Base-by-base conservation (phyloP, 2,329 filamentous ascomycete species). In the Hypoxylon sp. region DNA sequence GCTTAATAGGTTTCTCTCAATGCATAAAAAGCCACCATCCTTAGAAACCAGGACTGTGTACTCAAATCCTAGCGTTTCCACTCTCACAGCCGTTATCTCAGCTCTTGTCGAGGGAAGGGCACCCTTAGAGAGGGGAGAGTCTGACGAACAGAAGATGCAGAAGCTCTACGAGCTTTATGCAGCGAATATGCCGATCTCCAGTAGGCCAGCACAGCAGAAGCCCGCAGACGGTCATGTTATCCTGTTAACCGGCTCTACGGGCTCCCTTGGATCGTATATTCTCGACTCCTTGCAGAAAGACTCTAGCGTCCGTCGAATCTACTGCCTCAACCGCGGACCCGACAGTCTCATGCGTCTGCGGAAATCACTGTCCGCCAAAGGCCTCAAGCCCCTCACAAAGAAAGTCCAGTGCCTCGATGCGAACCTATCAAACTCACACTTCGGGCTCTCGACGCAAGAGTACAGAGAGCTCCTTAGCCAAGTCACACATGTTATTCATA, bases 231-330 rank as follows among this genome's bases (percentile, higher is more conserved):
- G 34, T 7, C 28, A 58, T 17, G 53, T 61, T n/a, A 64, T 75
- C 9, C 38, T 75, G 25, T n/a, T 75, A 7, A 75, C 73, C 1
- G 73, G 73, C 1, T 69, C 72, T 9, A 75, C 72, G 1, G 73
- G 73, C 23, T 71, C 72, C 0, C 43, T 75, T 19, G 73, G 73
- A 1, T 67, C 72, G 13, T 73, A 75, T 43, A 59, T 74, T 10
- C 63, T 75, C 5, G 65, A 72, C 49, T 55, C 58, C 1, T 30
- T 75, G n/a, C 45, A 63, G 4, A 23, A 34, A 4, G 45, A 70
- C 19, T 5, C 32, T n/a, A 11, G 46, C 10, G 59, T 75, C 5
- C 48, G 60, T 6, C 30, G 23, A 4, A 64, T 75, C 19, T 70
- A 70, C 65, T 72, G 71, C 43, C 71, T 75, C 3, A 70, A 65